Base-by-base conservation (phyloP, 2,329 filamentous ascomycete genomes). In the Rugonectria rugulosa region DNA sequence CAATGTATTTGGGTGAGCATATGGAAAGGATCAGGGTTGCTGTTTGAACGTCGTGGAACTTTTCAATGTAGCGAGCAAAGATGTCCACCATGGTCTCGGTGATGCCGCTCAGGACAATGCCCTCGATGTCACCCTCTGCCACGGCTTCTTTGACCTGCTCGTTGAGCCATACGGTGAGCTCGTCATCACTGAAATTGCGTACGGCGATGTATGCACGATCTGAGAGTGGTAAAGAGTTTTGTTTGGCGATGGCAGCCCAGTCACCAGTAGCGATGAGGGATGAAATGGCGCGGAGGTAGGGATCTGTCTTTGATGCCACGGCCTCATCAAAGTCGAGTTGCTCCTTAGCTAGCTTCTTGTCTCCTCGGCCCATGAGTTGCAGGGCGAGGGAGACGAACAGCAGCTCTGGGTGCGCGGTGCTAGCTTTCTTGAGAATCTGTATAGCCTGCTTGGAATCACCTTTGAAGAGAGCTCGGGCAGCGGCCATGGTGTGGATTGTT, bases 261-360 rank as follows among this genome's bases (percentile, higher is more conserved):
- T 92, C 84, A 5, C 88, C 88, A 0, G 87, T 91, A 9, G 88
- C 87, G 57, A 95, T 90, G 62, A 91, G 87, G 3, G 88, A 87
- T 20, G 91, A 90, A 42, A 95, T 88, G 6, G 90, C 90, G 51
- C 90, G 88, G 20, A 95, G 81, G 68, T 93, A 94, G 0, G 90
- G 88, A 65, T 95, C 90, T 0, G 88, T 86, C 57, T 88, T 84
- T 55, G 82, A 85, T 21, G 86, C 83, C 12, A 84, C 78, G 2
- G 77, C 76, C 53, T 84, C 81, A 68, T 86, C 83, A 63, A 86
- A 83, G 63, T 86, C 83, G 20, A 86, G 76, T 56, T 82, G 76
- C 59, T 80, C 78, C 57, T 79, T 79, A 36, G 73, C 73, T 4
- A 77, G 63, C 34, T 73, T 71, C 40, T 73, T 74, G 52, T 78